Evolutionary conservation across 2,329 filamentous ascomycete species (phyloP).

Genomic region (Claviceps pazoutovae): DNA sequence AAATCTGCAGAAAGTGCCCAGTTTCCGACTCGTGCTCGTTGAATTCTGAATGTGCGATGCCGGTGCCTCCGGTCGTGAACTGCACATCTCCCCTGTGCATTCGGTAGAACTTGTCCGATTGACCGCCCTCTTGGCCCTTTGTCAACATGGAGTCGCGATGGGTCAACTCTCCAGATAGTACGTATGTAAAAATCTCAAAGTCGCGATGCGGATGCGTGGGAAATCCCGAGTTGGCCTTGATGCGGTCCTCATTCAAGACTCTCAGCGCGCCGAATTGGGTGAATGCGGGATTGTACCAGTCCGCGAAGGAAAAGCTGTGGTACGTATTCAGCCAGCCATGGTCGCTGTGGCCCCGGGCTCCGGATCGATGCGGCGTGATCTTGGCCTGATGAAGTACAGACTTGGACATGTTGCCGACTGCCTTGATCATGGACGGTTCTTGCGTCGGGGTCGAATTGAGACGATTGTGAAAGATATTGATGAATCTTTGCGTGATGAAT

Average conservation of each 20-base stretch:
- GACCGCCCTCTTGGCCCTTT: conserved; percentile 46
- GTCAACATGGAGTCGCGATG: conserved; percentile 77
- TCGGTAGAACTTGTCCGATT: conserved; percentile 50
- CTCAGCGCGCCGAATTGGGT: conserved; percentile 61
- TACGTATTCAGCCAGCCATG: conserved; percentile 82
- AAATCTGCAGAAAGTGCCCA: conserved; percentile 81
- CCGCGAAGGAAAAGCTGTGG: conserved; percentile 75
- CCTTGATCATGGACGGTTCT: conserved; percentile 20
- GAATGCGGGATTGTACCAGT: conserved; percentile 53
- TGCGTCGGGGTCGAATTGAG: neutral
- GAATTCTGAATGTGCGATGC: conserved; percentile 68
- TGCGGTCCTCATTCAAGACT: conserved; percentile 81
- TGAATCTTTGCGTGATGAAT: conserved; percentile 7
- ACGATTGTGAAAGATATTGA: conserved; percentile 2
- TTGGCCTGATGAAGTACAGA: conserved; percentile 48
- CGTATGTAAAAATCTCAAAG: conserved; percentile 82
- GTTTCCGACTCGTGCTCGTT: conserved; percentile 59
- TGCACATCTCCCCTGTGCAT: conserved; percentile 75
- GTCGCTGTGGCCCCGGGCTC: conserved; percentile 59
- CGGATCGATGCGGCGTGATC: conserved; percentile 61
- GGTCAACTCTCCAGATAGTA: conserved; percentile 72
- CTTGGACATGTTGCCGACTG: conserved; percentile 42
- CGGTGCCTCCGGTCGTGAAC: conserved; percentile 77
- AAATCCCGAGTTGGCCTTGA: conserved; percentile 60
- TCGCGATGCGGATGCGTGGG: conserved; percentile 75